Conservation (phyloP, 495 filamentous ascomycete species). For the Lepidopterella palustris region DNA sequence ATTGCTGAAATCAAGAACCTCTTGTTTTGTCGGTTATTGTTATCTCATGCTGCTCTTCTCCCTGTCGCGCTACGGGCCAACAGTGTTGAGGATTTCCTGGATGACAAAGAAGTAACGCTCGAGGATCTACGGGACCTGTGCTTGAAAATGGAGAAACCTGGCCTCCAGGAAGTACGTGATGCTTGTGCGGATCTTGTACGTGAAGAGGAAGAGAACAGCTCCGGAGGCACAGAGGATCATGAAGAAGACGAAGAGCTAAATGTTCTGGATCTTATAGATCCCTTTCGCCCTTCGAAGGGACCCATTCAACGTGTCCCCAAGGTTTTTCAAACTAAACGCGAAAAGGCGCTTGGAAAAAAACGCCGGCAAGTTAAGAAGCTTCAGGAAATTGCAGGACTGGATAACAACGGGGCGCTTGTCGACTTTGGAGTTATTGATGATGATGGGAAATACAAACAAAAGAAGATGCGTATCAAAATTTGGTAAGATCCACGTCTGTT, state of each 20-base stretch:
- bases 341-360: conserved; percentile 15
- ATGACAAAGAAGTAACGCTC: conserved; percentile 38
- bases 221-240: conserved; percentile 17
- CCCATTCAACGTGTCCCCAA: conserved; percentile 18
- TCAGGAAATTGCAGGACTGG: conserved; percentile 2
- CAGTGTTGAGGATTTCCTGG: conserved; percentile 46
- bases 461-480: conserved; percentile 43
- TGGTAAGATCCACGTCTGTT: too few species aligned
- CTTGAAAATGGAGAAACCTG: conserved; percentile 43
- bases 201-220: conserved; percentile 13
- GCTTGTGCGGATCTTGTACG: conserved; percentile 48
- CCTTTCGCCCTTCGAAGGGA: neutral
- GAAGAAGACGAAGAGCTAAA: neutral
- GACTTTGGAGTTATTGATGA: conserved; percentile 25
- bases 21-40: conserved; percentile 46
- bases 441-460: conserved; percentile 17
- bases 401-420: neutral
- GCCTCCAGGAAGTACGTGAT: conserved; percentile 45
- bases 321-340: conserved; percentile 26
- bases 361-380: neutral
- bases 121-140: conserved; percentile 46
- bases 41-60: conserved; percentile 44
- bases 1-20: conserved; percentile 46
- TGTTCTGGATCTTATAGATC: neutral
- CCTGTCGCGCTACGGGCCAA: conserved; percentile 40